Evolutionary conservation across 345 rosid genomes (phyloP), one percentile per base, ranked within the genome.

Genomic region (Moricandia moricandioides): DNA sequence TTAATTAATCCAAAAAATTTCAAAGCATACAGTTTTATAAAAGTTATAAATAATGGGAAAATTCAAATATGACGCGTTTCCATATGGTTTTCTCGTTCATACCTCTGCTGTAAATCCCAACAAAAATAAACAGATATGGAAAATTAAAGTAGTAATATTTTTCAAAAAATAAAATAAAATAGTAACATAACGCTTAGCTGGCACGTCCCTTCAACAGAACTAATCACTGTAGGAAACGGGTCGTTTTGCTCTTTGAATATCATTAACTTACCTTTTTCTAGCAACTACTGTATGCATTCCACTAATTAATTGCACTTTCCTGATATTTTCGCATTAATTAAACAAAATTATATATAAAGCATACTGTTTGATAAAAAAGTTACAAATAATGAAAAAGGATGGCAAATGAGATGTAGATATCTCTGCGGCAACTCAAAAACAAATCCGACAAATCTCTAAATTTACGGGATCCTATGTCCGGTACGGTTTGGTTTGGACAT

Each of bases 401-500:
- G 3, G 60, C 60, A 24, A 24, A 69, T 69, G 52, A 21, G 29
- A 27, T 29, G 21, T 27, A 39, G 24, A 65, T 17, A 18, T 30
- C 66, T 57, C 66, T 52, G n/a, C 51, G 21, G 47, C 33, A 68
- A 68, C 21, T 74, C 67, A 34, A 61, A 65, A 49, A 31, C 58
- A 76, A 76, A 70, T 31, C 24, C 57, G 54, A 5, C 68, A 71
- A 71, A 71, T 43, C 47, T 71, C 72, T 65, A 47, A 13, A 64
- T 26, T 52, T 57, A 70, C 55, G 12, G 58, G 65, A 77, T 70
- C 72, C 80, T 70, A 77, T 47, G 68, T 34, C 76, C 76, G 80
- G 80, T 71, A 1, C 60, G 52, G 65, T 75, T 51, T 33, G 61
- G 69, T 26, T 26, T 40, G 13, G 47, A 24, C 69, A 37, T 6